Conservation (phyloP, 2,329 filamentous ascomycete genomes). For the Pseudonectria foliicola region DNA sequence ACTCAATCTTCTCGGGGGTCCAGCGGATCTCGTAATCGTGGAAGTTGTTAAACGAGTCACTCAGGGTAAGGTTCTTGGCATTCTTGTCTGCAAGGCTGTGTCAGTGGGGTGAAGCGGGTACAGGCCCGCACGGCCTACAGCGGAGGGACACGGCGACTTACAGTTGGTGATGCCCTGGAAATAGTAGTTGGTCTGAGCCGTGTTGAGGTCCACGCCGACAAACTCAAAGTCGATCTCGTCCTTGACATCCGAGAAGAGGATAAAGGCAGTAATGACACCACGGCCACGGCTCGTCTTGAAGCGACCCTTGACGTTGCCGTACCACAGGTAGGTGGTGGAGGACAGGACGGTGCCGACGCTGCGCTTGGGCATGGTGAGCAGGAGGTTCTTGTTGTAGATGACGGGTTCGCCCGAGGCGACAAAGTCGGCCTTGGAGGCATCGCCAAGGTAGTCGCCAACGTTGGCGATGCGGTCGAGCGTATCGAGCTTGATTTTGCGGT, state of each 20-base stretch:
- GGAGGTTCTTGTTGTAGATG: conserved; percentile 58
- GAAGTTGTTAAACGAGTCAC: conserved; percentile 67
- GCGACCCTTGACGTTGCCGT: conserved; percentile 81
- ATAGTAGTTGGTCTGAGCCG: conserved; percentile 92
- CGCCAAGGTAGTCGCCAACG: conserved; percentile 80
- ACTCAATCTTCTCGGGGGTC: conserved; percentile 78
- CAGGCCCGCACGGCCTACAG: not conserved
- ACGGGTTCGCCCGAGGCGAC: conserved; percentile 74
- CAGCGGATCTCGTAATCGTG: conserved; percentile 94
- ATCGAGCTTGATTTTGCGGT: conserved; percentile 65
- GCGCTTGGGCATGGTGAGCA: conserved; percentile 83
- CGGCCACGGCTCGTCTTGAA: conserved; percentile 77
- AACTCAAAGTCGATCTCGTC: conserved; percentile 99
- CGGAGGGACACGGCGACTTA: conserved; percentile 38
- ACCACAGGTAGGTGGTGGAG: conserved; percentile 87
- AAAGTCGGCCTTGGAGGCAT: conserved; percentile 76
- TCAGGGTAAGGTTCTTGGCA: conserved; percentile 59
- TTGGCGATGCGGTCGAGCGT: conserved; percentile 59
- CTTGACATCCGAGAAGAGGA: conserved; percentile 89
- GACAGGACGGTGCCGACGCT: conserved; percentile 84
- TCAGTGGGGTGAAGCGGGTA: conserved; percentile 5
- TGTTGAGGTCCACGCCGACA: conserved; percentile 69
- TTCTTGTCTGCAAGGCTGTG: conserved; percentile 57
- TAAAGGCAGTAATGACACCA: conserved; percentile 96
- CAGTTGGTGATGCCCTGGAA: conserved; percentile 89